Conservation (phyloP, 441 rosid species). For the Brassica balearica region DNA sequence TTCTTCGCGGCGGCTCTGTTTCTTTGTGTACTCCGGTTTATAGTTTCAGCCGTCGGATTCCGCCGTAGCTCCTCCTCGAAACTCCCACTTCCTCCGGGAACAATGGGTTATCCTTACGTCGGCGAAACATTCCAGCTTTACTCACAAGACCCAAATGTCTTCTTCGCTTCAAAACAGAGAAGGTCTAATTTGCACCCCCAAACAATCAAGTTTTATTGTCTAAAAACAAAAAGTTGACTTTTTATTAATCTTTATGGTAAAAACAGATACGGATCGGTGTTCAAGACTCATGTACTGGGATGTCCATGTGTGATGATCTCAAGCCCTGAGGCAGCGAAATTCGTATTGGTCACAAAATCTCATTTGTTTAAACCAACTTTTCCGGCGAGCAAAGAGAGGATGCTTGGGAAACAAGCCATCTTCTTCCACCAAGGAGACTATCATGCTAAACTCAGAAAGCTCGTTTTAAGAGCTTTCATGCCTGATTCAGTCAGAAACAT, state of each 20-base stretch:
- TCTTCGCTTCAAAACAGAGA: conserved; percentile 76
- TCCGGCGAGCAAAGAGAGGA: conserved; percentile 87
- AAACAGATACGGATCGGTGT: conserved; percentile 83
- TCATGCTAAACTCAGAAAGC: conserved; percentile 68
- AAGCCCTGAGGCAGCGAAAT: conserved; percentile 83
- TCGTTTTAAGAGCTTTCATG: conserved; percentile 67
- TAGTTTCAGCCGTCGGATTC: conserved; percentile 29
- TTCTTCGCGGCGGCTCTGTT: conserved; percentile 35
- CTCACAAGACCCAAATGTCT: conserved; percentile 83
- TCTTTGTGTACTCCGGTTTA: conserved; percentile 32
- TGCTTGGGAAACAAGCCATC: conserved; percentile 83
- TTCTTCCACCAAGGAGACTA: conserved; percentile 91
- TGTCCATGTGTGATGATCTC: conserved; percentile 95
- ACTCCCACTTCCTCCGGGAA: conserved; percentile 82
- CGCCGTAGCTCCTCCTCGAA: conserved; percentile 38
- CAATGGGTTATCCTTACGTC: conserved; percentile 90
- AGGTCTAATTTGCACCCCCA: conserved; percentile 49
- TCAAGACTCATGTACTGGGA: conserved; percentile 90
- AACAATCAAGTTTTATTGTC: background rate
- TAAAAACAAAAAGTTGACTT: conserved; percentile 16
- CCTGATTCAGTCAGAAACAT: conserved; percentile 62
- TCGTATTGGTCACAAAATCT: conserved; percentile 69
- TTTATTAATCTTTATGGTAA: background rate
- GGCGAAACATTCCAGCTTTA: conserved; percentile 95
- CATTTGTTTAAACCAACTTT: conserved; percentile 89